phyloP scores from a whole-genome alignment of 2,329 filamentous ascomycete species.

The Karstenula rhodostoma region DNA sequence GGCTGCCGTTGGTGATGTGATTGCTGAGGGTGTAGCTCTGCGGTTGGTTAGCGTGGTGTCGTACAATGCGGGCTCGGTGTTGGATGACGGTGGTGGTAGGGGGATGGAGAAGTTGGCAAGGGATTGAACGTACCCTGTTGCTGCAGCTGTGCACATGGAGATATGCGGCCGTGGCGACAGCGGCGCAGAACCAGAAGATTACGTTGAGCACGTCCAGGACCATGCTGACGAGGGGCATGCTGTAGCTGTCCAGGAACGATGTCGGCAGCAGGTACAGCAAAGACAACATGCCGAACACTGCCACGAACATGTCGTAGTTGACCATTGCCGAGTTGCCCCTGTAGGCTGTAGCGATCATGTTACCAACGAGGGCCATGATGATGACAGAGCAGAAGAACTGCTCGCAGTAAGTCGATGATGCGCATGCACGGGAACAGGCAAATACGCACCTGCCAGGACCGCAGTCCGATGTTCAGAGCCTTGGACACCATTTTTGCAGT shows the following conservation, averaged over 20 bases:
- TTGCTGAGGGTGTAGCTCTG: slow-evolving; percentile 56
- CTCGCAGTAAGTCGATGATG: neutral
- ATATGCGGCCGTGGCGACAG: slow-evolving; percentile 74
- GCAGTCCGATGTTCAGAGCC: slow-evolving; percentile 51
- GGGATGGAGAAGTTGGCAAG: neutral
- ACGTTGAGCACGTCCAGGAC: slow-evolving; percentile 66
- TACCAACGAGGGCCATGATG: slow-evolving; percentile 68
- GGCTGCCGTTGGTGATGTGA: slow-evolving; percentile 70
- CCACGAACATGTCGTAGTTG: slow-evolving; percentile 73
- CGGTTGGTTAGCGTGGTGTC: neutral
- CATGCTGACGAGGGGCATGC: slow-evolving; percentile 62
- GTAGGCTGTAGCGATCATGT: slow-evolving; percentile 65
- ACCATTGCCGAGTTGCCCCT: slow-evolving; percentile 65
- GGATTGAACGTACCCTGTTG: slow-evolving; percentile 57
- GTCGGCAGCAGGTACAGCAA: slow-evolving; percentile 69
- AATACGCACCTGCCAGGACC: slow-evolving; percentile 51
- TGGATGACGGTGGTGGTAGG: neutral
- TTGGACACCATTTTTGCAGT: slow-evolving; percentile 50
- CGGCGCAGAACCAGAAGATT: slow-evolving; percentile 75
- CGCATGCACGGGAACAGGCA: neutral
- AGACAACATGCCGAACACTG: slow-evolving; percentile 70
- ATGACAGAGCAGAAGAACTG: slow-evolving; percentile 68
- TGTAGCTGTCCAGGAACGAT: slow-evolving; percentile 62
- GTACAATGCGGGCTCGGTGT: neutral
- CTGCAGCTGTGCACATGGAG: slow-evolving; percentile 74